A percentile compares a stretch with the other conserved stretches of the same genome.
Conservation (phyloP, 768 basidiomycete genomes). For the Pleurotus cornucopiae region DNA sequence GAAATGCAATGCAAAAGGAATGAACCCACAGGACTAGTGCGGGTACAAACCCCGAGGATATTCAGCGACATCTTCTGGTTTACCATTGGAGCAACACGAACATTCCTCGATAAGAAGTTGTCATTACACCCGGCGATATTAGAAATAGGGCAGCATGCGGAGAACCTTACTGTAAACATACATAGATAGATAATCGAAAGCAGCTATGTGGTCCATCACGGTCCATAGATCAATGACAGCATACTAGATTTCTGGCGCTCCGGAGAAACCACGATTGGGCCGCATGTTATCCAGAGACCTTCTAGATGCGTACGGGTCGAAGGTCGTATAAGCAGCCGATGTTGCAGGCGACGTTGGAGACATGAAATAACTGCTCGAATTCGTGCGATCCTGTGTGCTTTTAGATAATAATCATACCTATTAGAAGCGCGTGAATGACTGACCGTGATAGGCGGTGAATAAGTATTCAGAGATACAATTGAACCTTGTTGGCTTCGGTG, state of each 20-base stretch:
- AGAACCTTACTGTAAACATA: neutral
- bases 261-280: neutral
- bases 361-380: neutral
- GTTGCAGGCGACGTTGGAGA: slow-evolving; percentile 15
- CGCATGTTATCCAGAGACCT: neutral
- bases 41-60: neutral
- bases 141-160: neutral
- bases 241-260: slow-evolving; percentile 3
- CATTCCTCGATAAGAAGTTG: slow-evolving; percentile 18
- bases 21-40: neutral
- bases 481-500: slow-evolving; percentile 8
- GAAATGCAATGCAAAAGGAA: neutral
- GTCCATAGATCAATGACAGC: too few relatives aligned
- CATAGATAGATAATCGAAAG: neutral
- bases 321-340: slow-evolving; percentile 15
- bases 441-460: neutral
- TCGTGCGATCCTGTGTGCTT: neutral
- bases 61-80: neutral
- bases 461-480: slow-evolving; percentile 15
- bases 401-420: neutral
- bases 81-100: neutral
- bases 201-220: neutral
- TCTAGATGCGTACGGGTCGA: slow-evolving; percentile 10
- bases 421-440: neutral
- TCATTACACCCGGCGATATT: slow-evolving; percentile 19